Conservation (phyloP, 164 flowering plant genomes). For the Magnolia kwangsiensis region DNA sequence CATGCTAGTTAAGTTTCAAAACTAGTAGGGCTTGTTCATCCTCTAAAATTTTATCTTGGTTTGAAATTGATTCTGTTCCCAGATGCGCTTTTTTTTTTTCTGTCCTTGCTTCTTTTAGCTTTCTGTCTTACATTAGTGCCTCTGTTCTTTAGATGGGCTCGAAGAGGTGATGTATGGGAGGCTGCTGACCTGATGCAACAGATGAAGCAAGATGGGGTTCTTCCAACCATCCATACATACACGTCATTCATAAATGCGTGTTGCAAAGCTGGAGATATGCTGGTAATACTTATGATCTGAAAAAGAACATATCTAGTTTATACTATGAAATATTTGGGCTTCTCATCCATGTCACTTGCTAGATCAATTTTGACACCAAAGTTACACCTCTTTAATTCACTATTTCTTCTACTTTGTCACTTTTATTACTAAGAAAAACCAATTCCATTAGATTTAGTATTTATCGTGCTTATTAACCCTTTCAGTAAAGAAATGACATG, state of each 20-base stretch:
- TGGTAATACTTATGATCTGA: slow-evolving; percentile 34
- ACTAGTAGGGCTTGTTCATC: not conserved
- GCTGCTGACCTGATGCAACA: slow-evolving; percentile 95
- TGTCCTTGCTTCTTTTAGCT: not conserved
- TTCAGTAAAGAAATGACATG: not conserved
- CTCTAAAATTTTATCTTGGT: too few species aligned
- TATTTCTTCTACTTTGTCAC: not conserved
- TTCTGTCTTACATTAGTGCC: slow-evolving; percentile 1
- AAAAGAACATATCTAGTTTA: not conserved
- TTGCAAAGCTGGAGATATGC: slow-evolving; percentile 97
- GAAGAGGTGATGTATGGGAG: slow-evolving; percentile 99
- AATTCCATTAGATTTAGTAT: not conserved
- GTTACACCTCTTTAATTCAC: not conserved
- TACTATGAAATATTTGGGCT: not conserved
- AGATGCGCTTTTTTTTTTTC: not conserved
- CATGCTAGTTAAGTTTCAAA: too few species aligned
- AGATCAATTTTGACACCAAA: not conserved
- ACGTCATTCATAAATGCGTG: slow-evolving; percentile 95
- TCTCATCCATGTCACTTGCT: not conserved
- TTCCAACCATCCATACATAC: slow-evolving; percentile 87
- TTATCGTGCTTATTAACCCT: not conserved
- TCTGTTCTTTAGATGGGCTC: slow-evolving; percentile 75
- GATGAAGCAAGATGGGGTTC: slow-evolving; percentile 85
- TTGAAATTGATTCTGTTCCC: not conserved
- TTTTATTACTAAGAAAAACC: not conserved